A percentile compares a stretch with the other conserved stretches of the same genome.
Conservation (phyloP, 208 protist genomes). For the Leptomonas pyrrhocoris region DNA sequence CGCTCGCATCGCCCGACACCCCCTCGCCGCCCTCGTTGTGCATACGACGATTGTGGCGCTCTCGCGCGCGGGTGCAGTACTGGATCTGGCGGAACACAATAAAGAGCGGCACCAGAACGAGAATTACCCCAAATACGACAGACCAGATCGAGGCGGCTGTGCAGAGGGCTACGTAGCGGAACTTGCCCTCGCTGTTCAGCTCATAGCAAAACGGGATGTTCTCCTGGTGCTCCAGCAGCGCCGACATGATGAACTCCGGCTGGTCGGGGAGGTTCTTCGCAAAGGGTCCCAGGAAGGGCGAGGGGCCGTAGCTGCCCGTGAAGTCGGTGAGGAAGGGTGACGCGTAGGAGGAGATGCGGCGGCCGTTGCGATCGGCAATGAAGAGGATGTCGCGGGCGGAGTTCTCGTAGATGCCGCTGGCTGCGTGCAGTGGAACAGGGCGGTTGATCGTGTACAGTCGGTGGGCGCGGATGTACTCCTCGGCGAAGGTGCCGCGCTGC, state of each 20-base stretch:
- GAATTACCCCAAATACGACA: constrained; percentile 37
- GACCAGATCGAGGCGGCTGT: constrained; percentile 78
- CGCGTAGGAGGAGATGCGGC: constrained; percentile 64
- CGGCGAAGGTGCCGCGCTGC: constrained; percentile 32
- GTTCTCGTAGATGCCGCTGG: constrained; percentile 88
- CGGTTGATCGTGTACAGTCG: constrained; percentile 54
- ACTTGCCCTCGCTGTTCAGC: constrained; percentile 59
- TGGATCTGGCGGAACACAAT: constrained; percentile 36
- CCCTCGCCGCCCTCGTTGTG: constrained; percentile 2
- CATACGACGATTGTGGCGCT: constrained; percentile 7
- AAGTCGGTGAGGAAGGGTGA: constrained; percentile 66
- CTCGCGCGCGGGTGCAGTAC: constrained; percentile 21
- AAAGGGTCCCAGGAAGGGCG: constrained; percentile 74
- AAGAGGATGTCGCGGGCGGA: constrained; percentile 69
- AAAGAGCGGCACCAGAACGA: constrained; percentile 34
- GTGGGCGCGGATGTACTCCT: constrained; percentile 38
- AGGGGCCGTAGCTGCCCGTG: constrained; percentile 36
- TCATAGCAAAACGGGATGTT: constrained; percentile 91
- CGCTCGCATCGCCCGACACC: constrained; percentile 3
- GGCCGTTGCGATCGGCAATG: constrained; percentile 82
- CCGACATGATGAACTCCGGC: constrained; percentile 82
- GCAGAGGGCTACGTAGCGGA: constrained; percentile 86
- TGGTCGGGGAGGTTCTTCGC: constrained; percentile 78
- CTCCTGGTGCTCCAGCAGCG: constrained; percentile 73
- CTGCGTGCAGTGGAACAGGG: constrained; percentile 45